Percentiles rank a stretch among this genome's conserved stretches.
phyloP scores from a whole-genome alignment of 2,329 filamentous ascomycete genomes.

The Aspergillus fijiensis region DNA sequence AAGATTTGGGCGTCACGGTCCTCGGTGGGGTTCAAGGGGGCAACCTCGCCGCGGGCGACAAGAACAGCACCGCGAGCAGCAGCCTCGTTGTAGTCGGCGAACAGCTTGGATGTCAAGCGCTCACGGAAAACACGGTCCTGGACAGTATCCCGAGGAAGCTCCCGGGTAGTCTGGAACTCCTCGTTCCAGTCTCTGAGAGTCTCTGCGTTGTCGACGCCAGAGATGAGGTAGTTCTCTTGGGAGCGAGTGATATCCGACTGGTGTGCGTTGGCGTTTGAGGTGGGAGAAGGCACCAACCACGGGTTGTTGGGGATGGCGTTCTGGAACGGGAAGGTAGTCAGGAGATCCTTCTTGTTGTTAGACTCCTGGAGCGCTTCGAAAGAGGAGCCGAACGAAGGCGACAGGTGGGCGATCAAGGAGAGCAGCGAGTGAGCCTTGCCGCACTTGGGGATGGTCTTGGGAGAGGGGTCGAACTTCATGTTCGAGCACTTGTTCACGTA shows the following conservation, averaged over 20 bases:
- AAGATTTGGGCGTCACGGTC: constrained; percentile 93
- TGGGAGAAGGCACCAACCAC: constrained; percentile 76
- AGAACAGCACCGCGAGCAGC: constrained; percentile 88
- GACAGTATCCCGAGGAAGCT: constrained; percentile 88
- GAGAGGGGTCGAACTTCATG: constrained; percentile 88
- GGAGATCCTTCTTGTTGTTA: constrained; percentile 80
- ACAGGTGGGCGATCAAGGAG: constrained; percentile 73
- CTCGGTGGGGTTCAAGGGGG: constrained; percentile 92
- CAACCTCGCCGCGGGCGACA: constrained; percentile 88
- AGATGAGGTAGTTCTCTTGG: constrained; percentile 87
- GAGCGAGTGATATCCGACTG: constrained; percentile 81
- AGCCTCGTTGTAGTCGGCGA: constrained; percentile 96
- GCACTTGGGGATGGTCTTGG: constrained; percentile 74
- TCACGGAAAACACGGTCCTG: constrained; percentile 96
- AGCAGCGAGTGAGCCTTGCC: constrained; percentile 82
- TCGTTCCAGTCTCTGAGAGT: constrained; percentile 98
- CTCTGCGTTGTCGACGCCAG: constrained; percentile 89
- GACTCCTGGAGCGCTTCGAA: constrained; percentile 80
- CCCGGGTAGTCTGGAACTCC: constrained; percentile 94
- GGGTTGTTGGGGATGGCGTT: constrained; percentile 90
- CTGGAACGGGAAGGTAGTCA: constrained; percentile 92
- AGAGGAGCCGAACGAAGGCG: constrained; percentile 74
- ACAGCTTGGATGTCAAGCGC: constrained; percentile 88
- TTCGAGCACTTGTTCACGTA: constrained; percentile 97
- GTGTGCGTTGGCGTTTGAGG: constrained; percentile 66